Conservation (phyloP, 2,329 filamentous ascomycete genomes). For the Blastomyces gilchristii region DNA sequence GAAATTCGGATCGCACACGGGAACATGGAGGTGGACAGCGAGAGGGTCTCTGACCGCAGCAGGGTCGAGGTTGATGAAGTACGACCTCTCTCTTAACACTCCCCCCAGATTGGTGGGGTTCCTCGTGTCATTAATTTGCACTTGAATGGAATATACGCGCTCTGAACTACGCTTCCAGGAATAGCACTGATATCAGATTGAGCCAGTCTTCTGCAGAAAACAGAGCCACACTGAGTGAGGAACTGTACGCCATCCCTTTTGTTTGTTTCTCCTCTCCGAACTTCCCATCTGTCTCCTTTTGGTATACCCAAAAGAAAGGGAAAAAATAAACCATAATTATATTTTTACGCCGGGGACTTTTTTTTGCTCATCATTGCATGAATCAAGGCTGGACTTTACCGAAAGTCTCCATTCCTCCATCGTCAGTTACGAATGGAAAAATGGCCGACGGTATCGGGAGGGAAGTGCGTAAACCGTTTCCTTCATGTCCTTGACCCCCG, state of each 20-base stretch:
- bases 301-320: neutral
- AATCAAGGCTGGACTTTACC: constrained; percentile 5
- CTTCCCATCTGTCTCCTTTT: neutral
- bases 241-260: neutral
- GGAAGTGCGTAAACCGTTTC: constrained; percentile 5
- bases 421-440: constrained; percentile 10
- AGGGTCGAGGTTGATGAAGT: constrained; percentile 3
- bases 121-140: neutral
- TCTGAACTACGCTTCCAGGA: neutral
- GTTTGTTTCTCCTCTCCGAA: neutral
- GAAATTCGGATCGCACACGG: neutral
- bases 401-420: constrained; percentile 5
- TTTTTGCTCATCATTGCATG: neutral
- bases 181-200: constrained; percentile 1
- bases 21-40: neutral
- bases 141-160: neutral
- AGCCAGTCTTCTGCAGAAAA: constrained; percentile 3
- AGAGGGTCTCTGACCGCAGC: neutral
- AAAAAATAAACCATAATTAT: neutral
- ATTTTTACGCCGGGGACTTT: neutral
- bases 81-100: neutral
- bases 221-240: neutral
- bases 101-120: neutral
- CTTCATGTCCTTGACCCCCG: neutral
- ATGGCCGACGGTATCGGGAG: constrained; percentile 13